phyloP scores from a whole-genome alignment of 768 basidiomycete genomes.

The Mycena galopus region DNA sequence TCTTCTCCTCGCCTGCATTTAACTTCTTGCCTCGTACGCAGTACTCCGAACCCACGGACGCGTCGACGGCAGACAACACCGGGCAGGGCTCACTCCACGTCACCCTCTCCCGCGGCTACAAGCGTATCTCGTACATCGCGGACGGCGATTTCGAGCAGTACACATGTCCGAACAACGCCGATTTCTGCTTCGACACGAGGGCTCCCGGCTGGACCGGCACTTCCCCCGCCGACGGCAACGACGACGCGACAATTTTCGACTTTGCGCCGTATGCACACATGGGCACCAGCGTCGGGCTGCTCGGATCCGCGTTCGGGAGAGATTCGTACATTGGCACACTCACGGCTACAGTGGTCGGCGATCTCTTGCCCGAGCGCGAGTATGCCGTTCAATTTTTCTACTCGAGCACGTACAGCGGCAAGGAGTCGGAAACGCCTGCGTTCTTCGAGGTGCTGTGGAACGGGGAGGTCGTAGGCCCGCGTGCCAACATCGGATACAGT shows the following conservation, averaged over 20 bases:
- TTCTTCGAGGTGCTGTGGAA: slow-evolving; percentile 37
- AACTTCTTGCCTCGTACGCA: not conserved
- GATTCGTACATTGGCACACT: slow-evolving; percentile 30
- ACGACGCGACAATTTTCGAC: slow-evolving; percentile 41
- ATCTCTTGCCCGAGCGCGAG: slow-evolving; percentile 18
- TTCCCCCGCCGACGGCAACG: slow-evolving; percentile 17
- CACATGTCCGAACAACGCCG: slow-evolving; percentile 11
- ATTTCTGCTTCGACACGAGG: slow-evolving; percentile 30
- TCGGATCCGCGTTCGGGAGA: slow-evolving; percentile 33
- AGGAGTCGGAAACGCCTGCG: slow-evolving; percentile 19
- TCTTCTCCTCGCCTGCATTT: not conserved
- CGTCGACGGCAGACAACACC: slow-evolving; percentile 32
- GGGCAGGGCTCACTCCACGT: slow-evolving; percentile 35
- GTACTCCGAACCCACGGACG: slow-evolving; percentile 30
- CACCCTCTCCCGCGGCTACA: slow-evolving; percentile 35
- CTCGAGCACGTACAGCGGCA: slow-evolving; percentile 34
- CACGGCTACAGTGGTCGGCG: slow-evolving; percentile 7
- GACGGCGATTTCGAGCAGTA: slow-evolving; percentile 34
- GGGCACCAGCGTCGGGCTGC: slow-evolving; percentile 30
- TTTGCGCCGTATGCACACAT: slow-evolving; percentile 33
- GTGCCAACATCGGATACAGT: slow-evolving; percentile 19
- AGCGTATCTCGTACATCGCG: slow-evolving; percentile 22
- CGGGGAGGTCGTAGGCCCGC: slow-evolving; percentile 28
- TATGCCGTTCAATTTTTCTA: slow-evolving; percentile 37
- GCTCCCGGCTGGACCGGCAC: slow-evolving; percentile 30